Base-by-base conservation (phyloP, 169 alveolate genomes). In the Cryptosporidium felis region DNA sequence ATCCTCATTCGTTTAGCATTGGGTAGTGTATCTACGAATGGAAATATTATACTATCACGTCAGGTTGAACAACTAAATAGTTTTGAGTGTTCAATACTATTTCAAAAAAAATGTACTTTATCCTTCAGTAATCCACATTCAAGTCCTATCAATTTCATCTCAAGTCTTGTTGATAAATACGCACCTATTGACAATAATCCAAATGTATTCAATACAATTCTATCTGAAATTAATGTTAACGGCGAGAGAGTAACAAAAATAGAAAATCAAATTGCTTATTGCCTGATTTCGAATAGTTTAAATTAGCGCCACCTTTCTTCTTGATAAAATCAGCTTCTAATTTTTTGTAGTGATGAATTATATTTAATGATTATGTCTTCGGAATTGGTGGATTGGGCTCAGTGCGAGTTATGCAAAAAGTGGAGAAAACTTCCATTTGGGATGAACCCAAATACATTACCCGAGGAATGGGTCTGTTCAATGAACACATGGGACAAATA, bases 311-410 rank as follows among this genome's bases (percentile, higher is more conserved):
- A 26, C 14, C 45, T 18, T 46, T 41, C n/a, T n/a, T n/a, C n/a
- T n/a, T n/a, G n/a, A n/a, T n/a, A n/a, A n/a, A n/a, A 18, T 56
- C 28, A 53, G 30, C 30, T 61, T 1, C 8, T 28, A 28, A 61
- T 36, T 40, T 60, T 60, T 28, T 61, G 14, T 36, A 63, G 41
- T 74, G 38, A 74, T 74, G 85, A 16, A 12, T 38, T 38, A 21
- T 40, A 38, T 49, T 38, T 1, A 8, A 23, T 34, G 46, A 42
- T 53, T 16, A 2, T 38, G 40, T 49, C 60, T 53, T 26, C 85
- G 4, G 85, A 74, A 40, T 56, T 74, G 32, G 85, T 74, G 10
- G 67, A 74, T 74, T 74, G 85, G 85, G 85, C 85, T 74, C 85
- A 74, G 56, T 74, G 85, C 14, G 85, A 74, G 40, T 56, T 74